These are phyloP conservation scores for Cymbidium sinense DNA, from an alignment of 106 monocot genomes.

Conservation along the genomic window DNA sequence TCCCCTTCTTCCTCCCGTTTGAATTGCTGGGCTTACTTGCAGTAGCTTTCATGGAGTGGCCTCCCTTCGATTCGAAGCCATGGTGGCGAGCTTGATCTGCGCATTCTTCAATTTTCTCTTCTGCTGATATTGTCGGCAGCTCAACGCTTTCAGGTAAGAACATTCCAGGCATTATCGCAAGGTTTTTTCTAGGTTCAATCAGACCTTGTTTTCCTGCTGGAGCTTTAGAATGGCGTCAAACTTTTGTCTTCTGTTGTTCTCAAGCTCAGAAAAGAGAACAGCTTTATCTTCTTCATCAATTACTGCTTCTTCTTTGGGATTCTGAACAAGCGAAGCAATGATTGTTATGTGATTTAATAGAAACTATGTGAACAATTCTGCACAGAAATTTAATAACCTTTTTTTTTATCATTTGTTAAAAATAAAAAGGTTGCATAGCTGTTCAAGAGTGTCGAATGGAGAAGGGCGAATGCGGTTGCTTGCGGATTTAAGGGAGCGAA, in stretches of 20 bases:
- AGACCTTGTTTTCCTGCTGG: constrained; percentile 52
- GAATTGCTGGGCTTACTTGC: constrained; percentile 12
- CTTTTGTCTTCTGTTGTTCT: constrained; percentile 36
- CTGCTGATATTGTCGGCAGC: constrained; percentile 5
- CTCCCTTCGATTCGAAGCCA: background rate
- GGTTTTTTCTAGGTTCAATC: constrained; percentile 48
- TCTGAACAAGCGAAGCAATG: constrained; percentile 12
- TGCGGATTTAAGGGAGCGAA: no score
- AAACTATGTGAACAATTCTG: background rate
- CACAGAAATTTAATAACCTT: no score
- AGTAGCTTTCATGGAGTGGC: constrained; percentile 9
- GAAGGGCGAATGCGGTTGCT: no score
- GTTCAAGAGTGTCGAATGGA: no score
- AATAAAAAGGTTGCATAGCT: no score
- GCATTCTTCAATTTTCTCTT: background rate
- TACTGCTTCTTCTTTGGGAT: constrained; percentile 3
- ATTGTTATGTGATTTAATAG: background rate
- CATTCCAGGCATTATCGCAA: constrained; percentile 49
- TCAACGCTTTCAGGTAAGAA: constrained; percentile 27
- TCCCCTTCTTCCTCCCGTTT: constrained; percentile 21
- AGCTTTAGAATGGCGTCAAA: constrained; percentile 40
- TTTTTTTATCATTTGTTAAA: no score
- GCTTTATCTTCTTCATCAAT: constrained; percentile 23
- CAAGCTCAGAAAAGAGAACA: constrained; percentile 33
- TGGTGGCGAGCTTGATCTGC: background rate